A percentile compares a stretch with the other conserved stretches of the same genome.
These are phyloP conservation scores for Elymus sibiricus DNA, from an alignment of 176 grass and related monocot genomes.

Conservation along the genomic window DNA sequence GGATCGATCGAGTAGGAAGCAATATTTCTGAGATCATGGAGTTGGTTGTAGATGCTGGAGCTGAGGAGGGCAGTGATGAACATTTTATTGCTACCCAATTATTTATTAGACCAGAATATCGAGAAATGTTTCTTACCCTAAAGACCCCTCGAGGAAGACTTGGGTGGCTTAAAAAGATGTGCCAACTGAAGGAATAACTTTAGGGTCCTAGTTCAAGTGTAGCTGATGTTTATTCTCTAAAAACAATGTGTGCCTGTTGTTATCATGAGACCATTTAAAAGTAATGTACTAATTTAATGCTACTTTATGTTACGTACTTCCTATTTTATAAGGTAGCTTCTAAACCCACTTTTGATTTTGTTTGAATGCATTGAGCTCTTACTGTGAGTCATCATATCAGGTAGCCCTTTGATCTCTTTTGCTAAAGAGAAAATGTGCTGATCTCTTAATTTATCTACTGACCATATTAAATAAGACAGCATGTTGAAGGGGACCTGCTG, in stretches of 20 bases:
- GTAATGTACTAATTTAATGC: not conserved
- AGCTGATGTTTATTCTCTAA: not conserved
- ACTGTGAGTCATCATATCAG: not conserved
- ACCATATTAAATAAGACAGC: no score
- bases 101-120: slow-evolving; percentile 10
- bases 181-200: no score
- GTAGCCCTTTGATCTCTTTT: not conserved
- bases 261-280: not conserved
- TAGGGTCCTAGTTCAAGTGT: no score
- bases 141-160: not conserved
- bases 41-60: slow-evolving; percentile 16
- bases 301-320: not conserved
- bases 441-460: not conserved
- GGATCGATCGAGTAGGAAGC: not conserved
- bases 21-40: slow-evolving; percentile 20
- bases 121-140: slow-evolving; percentile 18
- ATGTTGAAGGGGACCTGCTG: no score
- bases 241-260: not conserved
- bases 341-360: not conserved
- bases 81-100: slow-evolving; percentile 16
- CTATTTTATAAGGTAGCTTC: not conserved
- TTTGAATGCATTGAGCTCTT: not conserved
- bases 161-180: no score
- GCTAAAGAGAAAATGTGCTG: not conserved
- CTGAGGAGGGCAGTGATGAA: slow-evolving; percentile 11